Evolutionary conservation across 2,329 filamentous ascomycete genomes (phyloP).

Genomic region (Lasiodiplodia sp.): DNA sequence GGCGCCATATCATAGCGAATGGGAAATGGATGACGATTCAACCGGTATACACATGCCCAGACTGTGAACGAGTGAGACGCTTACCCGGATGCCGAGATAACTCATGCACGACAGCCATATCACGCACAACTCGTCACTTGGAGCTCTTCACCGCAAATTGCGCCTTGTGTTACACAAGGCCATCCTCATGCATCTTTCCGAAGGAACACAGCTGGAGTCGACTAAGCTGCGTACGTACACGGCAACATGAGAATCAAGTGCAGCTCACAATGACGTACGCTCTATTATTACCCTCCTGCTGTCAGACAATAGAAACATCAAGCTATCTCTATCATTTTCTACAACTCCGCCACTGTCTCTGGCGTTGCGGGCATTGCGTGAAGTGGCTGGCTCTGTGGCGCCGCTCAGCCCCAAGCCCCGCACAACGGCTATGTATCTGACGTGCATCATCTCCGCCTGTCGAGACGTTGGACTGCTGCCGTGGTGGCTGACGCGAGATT

Average conservation of each 20-base stretch:
- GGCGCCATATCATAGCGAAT: not conserved
- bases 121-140: no score
- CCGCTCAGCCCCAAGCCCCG: not conserved
- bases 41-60: not conserved
- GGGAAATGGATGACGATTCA: constrained; percentile 1
- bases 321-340: not conserved
- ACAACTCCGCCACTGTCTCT: not conserved
- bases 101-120: not conserved
- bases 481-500: not conserved
- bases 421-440: not conserved
- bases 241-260: not conserved
- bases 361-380: not conserved
- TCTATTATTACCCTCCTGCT: not conserved
- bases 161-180: not conserved
- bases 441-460: not conserved
- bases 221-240: not conserved
- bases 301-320: no score
- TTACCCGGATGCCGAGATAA: no score
- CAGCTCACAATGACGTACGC: no score
- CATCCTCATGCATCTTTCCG: not conserved
- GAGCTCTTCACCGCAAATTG: not conserved
- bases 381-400: not conserved
- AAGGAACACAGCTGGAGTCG: not conserved
- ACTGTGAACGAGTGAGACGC: not conserved
- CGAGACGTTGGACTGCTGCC: not conserved